Conservation (phyloP, 192 early-diverging fungal genomes). For the Rhizophagus clarus region DNA sequence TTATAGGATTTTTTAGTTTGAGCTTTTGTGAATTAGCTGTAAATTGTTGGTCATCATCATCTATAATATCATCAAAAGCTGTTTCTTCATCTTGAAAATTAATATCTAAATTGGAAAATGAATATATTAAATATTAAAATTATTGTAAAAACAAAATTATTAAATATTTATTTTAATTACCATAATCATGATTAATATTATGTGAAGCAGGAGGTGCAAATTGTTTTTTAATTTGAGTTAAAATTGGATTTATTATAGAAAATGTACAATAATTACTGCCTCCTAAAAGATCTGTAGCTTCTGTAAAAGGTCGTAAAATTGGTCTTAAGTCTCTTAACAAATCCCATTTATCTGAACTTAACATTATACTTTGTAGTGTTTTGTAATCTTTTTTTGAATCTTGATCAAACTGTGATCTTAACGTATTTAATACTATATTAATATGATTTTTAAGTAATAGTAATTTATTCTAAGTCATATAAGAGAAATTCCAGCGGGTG, state of each 20-base stretch:
- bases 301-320: background rate
- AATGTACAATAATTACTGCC: background rate
- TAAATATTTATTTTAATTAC: no score
- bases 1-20: background rate
- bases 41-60: no score
- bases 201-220: no score
- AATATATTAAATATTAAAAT: no score
- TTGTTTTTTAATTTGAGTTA: background rate
- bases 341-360: background rate
- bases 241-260: background rate
- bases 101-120: no score
- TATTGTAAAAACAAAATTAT: no score
- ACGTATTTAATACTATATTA: background rate
- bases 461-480: background rate
- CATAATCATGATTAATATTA: no score
- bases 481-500: background rate
- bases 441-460: background rate
- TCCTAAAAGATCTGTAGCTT: background rate
- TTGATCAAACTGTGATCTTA: background rate
- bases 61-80: no score
- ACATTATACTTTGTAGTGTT: background rate
- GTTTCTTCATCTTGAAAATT: no score
- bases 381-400: background rate
- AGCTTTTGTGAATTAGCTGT: no score
- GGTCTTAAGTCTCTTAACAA: background rate